Evolutionary conservation across 2,329 filamentous ascomycete species (phyloP).

Genomic region (Aspergillus proliferans): DNA sequence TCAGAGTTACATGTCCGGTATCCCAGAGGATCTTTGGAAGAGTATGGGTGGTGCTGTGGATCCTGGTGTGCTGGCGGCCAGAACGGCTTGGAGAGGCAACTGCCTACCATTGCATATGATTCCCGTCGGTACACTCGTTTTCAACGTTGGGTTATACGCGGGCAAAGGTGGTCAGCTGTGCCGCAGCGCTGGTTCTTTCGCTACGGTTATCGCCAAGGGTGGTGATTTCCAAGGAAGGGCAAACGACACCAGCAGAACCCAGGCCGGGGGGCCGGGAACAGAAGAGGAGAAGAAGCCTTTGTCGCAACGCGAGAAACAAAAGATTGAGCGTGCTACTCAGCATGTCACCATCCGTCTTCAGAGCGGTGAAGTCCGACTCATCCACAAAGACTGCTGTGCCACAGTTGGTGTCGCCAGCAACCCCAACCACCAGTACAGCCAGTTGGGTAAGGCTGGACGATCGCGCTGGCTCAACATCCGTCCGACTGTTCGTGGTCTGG

Average conservation of each 20-base stretch:
- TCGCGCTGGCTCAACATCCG: conserved; percentile 90
- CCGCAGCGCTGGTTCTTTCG: conserved; percentile 88
- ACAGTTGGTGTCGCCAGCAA: conserved; percentile 95
- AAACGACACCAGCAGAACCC: conserved; percentile 15
- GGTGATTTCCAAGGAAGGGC: conserved; percentile 48
- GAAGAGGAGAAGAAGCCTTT: conserved; percentile 27
- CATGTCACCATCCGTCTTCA: conserved; percentile 81
- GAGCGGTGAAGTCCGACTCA: conserved; percentile 84
- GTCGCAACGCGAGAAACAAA: conserved; percentile 33
- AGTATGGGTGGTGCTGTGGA: conserved; percentile 92
- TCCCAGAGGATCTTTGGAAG: conserved; percentile 76
- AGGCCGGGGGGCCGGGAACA: conserved; percentile 36
- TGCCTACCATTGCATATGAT: conserved; percentile 95
- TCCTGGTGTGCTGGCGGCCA: conserved; percentile 90
- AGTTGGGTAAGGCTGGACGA: conserved; percentile 91
- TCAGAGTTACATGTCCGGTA: conserved; percentile 84
- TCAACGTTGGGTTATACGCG: conserved; percentile 72
- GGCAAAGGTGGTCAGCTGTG: conserved; percentile 80
- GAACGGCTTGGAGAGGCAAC: conserved; percentile 90
- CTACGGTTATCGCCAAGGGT: conserved; percentile 81
- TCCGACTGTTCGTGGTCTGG: conserved; percentile 91
- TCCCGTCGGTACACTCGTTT: conserved; percentile 86
- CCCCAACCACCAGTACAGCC: conserved; percentile 78
- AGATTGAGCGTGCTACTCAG: conserved; percentile 57
- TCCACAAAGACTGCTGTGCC: conserved; percentile 86